Percentiles rank a stretch among this genome's conserved stretches.
Evolutionary conservation across 208 protist species (phyloP).

Genomic region (Wallacemonas rigidus): DNA sequence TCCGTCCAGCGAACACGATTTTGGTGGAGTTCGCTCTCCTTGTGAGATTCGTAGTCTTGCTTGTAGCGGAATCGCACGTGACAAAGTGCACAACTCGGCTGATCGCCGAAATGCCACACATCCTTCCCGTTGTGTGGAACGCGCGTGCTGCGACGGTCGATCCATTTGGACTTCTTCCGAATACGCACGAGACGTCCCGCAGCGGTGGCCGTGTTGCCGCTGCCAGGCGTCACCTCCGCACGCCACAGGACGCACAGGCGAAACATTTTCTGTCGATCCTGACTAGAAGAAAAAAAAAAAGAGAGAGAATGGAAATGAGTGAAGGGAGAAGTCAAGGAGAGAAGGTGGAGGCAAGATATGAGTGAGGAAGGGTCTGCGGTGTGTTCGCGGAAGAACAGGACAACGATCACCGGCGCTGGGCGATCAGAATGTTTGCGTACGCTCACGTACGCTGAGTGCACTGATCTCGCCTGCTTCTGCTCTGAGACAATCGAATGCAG

Average conservation of each 20-base stretch:
- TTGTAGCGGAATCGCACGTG: constrained; percentile 91
- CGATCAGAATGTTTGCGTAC: too few relatives aligned
- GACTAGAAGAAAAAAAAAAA: constrained; percentile 7
- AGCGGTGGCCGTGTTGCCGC: constrained; percentile 75
- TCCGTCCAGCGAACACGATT: constrained; percentile 87
- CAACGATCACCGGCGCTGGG: too few relatives aligned
- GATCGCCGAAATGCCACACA: constrained; percentile 82
- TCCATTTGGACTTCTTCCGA: constrained; percentile 90
- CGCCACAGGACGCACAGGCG: constrained; percentile 37
- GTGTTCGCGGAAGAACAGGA: too few relatives aligned
- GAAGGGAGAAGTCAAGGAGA: background rate
- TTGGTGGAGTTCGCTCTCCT: constrained; percentile 87
- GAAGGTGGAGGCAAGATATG: background rate
- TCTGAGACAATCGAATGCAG: too few relatives aligned
- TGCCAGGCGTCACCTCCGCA: constrained; percentile 74
- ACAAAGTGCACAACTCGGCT: constrained; percentile 87
- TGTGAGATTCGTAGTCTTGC: constrained; percentile 91
- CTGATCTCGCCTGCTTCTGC: too few relatives aligned
- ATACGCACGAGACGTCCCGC: constrained; percentile 86
- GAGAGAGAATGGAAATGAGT: background rate
- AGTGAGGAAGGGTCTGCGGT: too few relatives aligned
- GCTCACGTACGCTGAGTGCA: too few relatives aligned
- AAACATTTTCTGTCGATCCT: constrained; percentile 26
- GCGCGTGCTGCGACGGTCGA: constrained; percentile 81
- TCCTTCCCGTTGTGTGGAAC: constrained; percentile 89